Base-by-base conservation (phyloP, 2,329 filamentous ascomycete species). In the Neofusicoccum laricinum region DNA sequence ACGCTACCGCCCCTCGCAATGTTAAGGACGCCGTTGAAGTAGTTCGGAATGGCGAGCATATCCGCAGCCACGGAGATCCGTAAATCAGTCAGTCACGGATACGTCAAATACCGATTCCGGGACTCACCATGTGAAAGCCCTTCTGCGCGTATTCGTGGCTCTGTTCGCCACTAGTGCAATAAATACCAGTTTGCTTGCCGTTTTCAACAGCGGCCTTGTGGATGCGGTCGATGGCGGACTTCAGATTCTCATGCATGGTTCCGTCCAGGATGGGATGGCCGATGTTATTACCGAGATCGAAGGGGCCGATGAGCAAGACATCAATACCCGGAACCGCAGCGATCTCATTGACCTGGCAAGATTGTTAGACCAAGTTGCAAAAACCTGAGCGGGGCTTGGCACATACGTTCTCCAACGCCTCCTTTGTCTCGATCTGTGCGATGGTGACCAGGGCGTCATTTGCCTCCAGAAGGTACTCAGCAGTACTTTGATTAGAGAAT, bases 201-300 rank as follows among this genome's bases (percentile, higher is more conserved):
- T 80, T 80, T 10, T 77, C 78, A 64, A 81, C 77, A 2, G 84
- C 84, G 0, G 83, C 83, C 32, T 80, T 76, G 64, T 80, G 80
- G 61, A 86, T 82, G 38, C 73, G 78, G 17, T 78, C 77, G 67
- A 86, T 85, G 1, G 84, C 84, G 8, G 77, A 73, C 40, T 81
- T 79, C 51, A 86, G 70, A 66, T 86, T 81, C 1, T 78, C 77
- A 49, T 81, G 78, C 73, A 85, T 82, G 3, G 72, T 75, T 5
- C 77, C 77, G 2, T 76, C 74, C 1, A 82, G 66, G 14, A 85
- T 82, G 0, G 84, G 82, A 62, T 82, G 77, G 2, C 84, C 84
- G 57, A 86, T 85, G 61, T 83, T 85, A 69, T 86, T 86, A 21
- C 85, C 84, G 0, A 86, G 74, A 72, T 86, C 84, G 72, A 82